A percentile compares a stretch with the other conserved stretches of the same genome.
phyloP scores from a whole-genome alignment of 2,329 filamentous ascomycete species.

The Mycosphaerella arachidis region DNA sequence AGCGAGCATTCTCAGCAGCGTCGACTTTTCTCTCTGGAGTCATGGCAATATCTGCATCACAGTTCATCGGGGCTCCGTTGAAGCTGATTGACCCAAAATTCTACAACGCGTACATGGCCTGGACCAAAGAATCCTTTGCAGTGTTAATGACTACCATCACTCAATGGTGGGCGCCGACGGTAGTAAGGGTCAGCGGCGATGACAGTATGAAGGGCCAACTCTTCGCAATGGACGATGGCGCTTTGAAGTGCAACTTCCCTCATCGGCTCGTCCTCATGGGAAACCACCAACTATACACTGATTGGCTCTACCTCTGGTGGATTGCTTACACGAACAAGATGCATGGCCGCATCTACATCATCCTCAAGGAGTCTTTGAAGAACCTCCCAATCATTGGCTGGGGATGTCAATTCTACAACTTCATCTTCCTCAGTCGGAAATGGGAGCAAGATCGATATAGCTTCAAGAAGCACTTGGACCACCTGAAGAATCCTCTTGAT shows the following conservation, averaged over 20 bases:
- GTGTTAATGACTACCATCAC: conserved; percentile 75
- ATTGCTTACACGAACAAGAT: conserved; percentile 79
- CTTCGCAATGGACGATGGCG: conserved; percentile 63
- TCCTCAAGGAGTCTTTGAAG: conserved; percentile 81
- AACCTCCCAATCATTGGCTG: conserved; percentile 74
- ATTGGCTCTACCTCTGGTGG: conserved; percentile 94
- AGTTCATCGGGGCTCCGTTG: conserved; percentile 70
- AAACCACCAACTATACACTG: conserved; percentile 83
- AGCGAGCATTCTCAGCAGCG: conserved; percentile 47
- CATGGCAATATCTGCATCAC: conserved; percentile 58
- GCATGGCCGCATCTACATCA: conserved; percentile 85
- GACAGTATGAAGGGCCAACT: conserved; percentile 73
- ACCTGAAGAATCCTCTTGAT: conserved; percentile 64
- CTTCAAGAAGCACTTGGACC: conserved; percentile 67
- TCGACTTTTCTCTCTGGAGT: conserved; percentile 49
- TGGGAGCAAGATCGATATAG: conserved; percentile 74
- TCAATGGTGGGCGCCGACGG: conserved; percentile 81
- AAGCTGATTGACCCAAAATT: conserved; percentile 71
- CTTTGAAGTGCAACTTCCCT: conserved; percentile 73
- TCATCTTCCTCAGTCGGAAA: conserved; percentile 88
- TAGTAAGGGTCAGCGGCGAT: conserved; percentile 78
- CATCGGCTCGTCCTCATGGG: conserved; percentile 78
- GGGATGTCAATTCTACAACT: conserved; percentile 81
- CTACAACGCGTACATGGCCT: conserved; percentile 81
- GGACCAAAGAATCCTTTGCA: conserved; percentile 80